Base-by-base conservation (phyloP, 2,329 filamentous ascomycete species). In the Colletotrichum tamarilloi region DNA sequence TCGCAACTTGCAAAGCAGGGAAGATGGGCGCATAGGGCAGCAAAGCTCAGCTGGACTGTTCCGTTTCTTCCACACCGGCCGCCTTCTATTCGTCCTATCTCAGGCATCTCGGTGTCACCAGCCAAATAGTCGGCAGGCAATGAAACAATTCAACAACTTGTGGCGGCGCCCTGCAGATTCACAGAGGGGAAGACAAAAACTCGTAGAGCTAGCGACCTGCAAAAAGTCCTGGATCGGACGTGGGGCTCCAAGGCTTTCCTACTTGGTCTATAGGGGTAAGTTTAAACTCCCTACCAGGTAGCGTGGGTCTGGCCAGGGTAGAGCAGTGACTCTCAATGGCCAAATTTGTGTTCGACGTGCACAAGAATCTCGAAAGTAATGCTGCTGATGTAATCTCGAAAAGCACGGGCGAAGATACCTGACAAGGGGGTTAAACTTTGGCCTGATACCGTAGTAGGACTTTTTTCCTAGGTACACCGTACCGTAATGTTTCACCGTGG, bases 201-300 rank as follows among this genome's bases (percentile, higher is more conserved):
- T 24, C 9, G 14, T 16, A 14, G 4, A 22, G 30, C 46, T 5
- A 52, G 19, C 28, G 62, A 9, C 38, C 38, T 42, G 38, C 14
- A 19, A 35, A 62, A 70, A 70, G 67, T 70, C 67, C 67, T 70
- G 55, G 49, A 55, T 35, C 58, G 22, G 66, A 52, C 60, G 67
- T 73, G 70, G 70, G 70, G 70, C 70, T 70, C 67, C 55, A 66
- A 73, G 67, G 67, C 70, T 67, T 65, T 73, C 67, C 60, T 70
- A n/a, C n/a, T n/a, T n/a, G n/a, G n/a, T n/a, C n/a, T n/a, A n/a
- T n/a, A n/a, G n/a, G n/a, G n/a, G n/a, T n/a, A n/a, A n/a, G n/a
- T n/a, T n/a, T n/a, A n/a, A n/a, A n/a, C n/a, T n/a, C n/a, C n/a
- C n/a, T n/a, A n/a, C n/a, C n/a, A n/a, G n/a, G n/a, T n/a, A n/a